Conservation (phyloP, 2,329 filamentous ascomycete genomes). For the Periconia digitata region DNA sequence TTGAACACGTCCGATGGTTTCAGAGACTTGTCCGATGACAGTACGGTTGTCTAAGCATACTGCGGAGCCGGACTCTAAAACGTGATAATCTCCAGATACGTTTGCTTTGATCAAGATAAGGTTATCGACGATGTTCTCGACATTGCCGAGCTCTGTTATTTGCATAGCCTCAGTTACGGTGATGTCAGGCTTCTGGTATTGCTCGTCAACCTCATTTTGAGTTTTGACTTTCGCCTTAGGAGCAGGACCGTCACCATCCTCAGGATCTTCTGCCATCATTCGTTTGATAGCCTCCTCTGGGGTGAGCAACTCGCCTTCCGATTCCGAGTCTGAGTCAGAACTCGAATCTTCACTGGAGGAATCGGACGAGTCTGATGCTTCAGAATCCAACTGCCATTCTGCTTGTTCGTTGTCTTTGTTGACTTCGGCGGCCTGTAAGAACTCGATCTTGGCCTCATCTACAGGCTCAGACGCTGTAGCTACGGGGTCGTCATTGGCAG, state of each 20-base stretch:
- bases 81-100: conserved; percentile 77
- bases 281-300: conserved; percentile 82
- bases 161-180: conserved; percentile 75
- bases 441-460: conserved; percentile 42
- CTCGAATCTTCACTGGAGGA: conserved; percentile 53
- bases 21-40: conserved; percentile 79
- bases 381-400: conserved; percentile 76
- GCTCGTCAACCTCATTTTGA: conserved; percentile 71
- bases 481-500: neutral
- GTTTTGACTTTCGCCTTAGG: conserved; percentile 64
- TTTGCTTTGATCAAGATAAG: conserved; percentile 77
- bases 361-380: conserved; percentile 56
- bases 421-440: conserved; percentile 47
- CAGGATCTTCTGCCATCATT: conserved; percentile 81
- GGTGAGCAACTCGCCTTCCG: conserved; percentile 66
- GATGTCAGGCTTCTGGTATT: conserved; percentile 69
- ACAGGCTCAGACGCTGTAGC: conserved; percentile 4
- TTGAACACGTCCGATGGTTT: conserved; percentile 82
- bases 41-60: conserved; percentile 75
- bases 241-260: conserved; percentile 71
- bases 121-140: conserved; percentile 78
- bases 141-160: conserved; percentile 71
- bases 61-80: conserved; percentile 81
- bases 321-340: conserved; percentile 62
- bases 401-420: conserved; percentile 58